Evolutionary conservation across 2,329 filamentous ascomycete species (phyloP).

Genomic region (Penicillium sp.): DNA sequence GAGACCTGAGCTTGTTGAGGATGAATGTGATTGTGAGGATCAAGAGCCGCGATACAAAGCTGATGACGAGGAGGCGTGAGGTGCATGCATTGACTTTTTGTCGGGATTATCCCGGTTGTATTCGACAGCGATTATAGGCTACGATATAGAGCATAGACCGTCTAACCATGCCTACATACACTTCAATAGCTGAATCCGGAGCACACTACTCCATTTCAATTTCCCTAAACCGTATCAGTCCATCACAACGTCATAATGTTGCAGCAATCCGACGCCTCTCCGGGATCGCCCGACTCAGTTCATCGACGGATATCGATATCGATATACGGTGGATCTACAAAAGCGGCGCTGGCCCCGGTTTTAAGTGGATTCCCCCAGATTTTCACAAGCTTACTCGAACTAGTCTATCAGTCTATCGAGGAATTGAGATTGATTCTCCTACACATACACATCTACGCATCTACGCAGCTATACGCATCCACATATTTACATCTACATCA

Average conservation of each 20-base stretch:
- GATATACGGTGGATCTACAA: neutral
- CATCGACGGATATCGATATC: neutral
- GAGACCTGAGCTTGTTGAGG: neutral
- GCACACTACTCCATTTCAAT: slow-evolving; percentile 17
- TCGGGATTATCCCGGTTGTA: neutral
- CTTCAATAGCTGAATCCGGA: slow-evolving; percentile 5
- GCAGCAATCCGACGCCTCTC: slow-evolving; percentile 11
- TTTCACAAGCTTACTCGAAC: neutral
- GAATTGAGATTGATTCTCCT: neutral
- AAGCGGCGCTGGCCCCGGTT: slow-evolving; percentile 9
- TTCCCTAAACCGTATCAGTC: slow-evolving; percentile 2
- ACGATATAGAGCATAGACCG: neutral
- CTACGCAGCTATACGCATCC: neutral
- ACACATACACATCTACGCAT: no score
- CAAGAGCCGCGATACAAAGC: slow-evolving; percentile 5
- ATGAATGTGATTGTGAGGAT: neutral
- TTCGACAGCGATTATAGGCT: neutral
- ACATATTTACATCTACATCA: no score
- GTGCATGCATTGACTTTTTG: neutral
- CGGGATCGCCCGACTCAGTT: slow-evolving; percentile 10
- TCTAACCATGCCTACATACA: neutral
- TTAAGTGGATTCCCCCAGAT: slow-evolving; percentile 10
- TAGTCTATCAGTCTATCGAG: neutral
- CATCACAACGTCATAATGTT: slow-evolving; percentile 28
- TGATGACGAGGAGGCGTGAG: slow-evolving; percentile 8